Evolutionary conservation across 352 stramenopile genomes (phyloP).

Genomic region (Phytophthora cactorum): DNA sequence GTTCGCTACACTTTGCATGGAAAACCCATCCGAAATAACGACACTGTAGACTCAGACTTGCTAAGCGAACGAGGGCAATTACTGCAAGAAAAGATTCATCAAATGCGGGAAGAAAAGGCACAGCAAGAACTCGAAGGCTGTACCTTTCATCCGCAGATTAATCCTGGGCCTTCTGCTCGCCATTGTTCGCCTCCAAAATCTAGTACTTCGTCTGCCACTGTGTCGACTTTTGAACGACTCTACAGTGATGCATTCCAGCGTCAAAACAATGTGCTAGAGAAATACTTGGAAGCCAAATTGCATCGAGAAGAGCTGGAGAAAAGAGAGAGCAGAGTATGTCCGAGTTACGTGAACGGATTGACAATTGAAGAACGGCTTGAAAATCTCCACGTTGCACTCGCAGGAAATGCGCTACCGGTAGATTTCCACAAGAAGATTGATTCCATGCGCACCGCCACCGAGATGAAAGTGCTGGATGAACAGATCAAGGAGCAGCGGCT

Average conservation of each 20-base stretch:
- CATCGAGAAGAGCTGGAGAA: conserved; percentile 53
- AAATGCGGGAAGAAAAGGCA: conserved; percentile 45
- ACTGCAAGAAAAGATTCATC: conserved; percentile 31
- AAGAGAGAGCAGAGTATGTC: conserved; percentile 43
- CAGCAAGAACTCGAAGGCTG: conserved; percentile 53
- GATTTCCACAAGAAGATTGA: conserved; percentile 64
- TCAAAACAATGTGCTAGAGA: conserved; percentile 47
- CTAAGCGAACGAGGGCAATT: conserved; percentile 41
- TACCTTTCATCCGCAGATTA: conserved; percentile 59
- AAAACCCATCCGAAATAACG: conserved; percentile 28
- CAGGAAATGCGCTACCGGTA: conserved; percentile 49
- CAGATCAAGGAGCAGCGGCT: conserved; percentile 40
- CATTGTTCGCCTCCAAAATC: neutral
- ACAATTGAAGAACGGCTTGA: conserved; percentile 58
- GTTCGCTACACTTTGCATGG: conserved; percentile 46
- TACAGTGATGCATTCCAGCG: conserved; percentile 63
- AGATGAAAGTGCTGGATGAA: conserved; percentile 37
- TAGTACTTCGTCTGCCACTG: conserved; percentile 5
- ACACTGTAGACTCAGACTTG: conserved; percentile 23
- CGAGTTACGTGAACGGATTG: conserved; percentile 58
- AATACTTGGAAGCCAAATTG: conserved; percentile 46
- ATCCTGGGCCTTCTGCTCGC: conserved; percentile 14
- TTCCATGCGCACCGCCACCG: conserved; percentile 47
- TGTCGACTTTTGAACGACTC: conserved; percentile 52
- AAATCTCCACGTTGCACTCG: conserved; percentile 45